Base-by-base conservation (phyloP, 1,284 basidiomycete species). In the Singerocomus rubriflavus region DNA sequence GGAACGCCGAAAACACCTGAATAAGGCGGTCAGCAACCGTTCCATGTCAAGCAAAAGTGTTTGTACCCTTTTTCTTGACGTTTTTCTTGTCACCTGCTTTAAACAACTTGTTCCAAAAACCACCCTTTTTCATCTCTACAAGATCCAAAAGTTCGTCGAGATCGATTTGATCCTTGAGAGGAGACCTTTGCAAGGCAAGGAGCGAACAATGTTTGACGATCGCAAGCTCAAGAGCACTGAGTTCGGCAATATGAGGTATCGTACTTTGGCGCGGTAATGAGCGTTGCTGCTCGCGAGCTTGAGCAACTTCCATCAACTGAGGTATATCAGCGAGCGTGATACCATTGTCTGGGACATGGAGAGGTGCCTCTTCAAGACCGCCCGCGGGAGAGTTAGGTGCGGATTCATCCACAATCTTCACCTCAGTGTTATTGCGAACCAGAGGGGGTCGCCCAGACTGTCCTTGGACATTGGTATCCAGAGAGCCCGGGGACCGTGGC, bases 291-390 rank as follows among this genome's bases (percentile, higher is more conserved):
- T 92, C 90, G 41, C 91, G 79, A 30, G 90, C 91, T 66, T 96
- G 92, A 39, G 94, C 92, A 2, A 88, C 92, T 65, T 95, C 91
- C 70, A 96, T 85, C 6, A 98, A 74, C 63, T 94, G 89, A 7
- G 96, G 93, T 54, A 99, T 91, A 71, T 99, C 97, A n/a, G 92
- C 93, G 10, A 99, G 80, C 0, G 96, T 98, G 61, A 98, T 86
- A 5, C 85, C 88, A 53, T 95, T 91, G 50, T 94, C 91, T 36
- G 73, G 58, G 8, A 67, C 61, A 39, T 60, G 64, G 37, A 62
- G 52, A 5, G 72, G 69, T 30, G 50, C 30, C 36, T 77, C 74
- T 30, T 79, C 74, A 26, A 59, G 57, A 8, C 73, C 78, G 21
- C 73, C 76, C 11, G 84, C 77, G 11, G 86, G 85, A 33, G 87